phyloP scores from a whole-genome alignment of 441 rosid species.

The Aquilaria agallochum region DNA sequence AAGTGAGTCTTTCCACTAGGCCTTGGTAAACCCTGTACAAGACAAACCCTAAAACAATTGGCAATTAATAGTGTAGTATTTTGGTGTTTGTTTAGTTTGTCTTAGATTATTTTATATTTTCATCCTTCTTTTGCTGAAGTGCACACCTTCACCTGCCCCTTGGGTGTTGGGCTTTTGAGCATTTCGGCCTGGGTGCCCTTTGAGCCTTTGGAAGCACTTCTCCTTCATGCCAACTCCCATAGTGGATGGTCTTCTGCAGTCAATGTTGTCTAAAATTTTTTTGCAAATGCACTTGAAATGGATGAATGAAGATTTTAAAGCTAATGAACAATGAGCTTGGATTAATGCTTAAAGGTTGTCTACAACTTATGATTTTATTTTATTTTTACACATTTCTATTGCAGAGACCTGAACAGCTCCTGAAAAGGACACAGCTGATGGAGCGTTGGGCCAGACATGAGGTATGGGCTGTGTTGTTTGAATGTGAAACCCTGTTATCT shows the following conservation, averaged over 20 bases:
- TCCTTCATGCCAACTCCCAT: background rate
- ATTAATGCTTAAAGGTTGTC: constrained; percentile 8
- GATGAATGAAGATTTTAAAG: constrained; percentile 2
- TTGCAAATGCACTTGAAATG: background rate
- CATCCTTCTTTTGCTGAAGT: too few relatives aligned
- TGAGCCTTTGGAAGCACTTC: too few relatives aligned
- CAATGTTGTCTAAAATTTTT: too few relatives aligned
- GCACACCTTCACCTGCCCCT: too few relatives aligned
- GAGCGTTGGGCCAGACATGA: constrained; percentile 99
- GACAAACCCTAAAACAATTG: background rate
- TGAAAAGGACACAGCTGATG: constrained; percentile 95
- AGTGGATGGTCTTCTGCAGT: background rate
- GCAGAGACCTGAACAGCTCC: constrained; percentile 98
- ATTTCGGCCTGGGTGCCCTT: too few relatives aligned
- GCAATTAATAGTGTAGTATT: background rate
- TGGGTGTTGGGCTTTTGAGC: too few relatives aligned
- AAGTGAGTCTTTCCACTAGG: too few relatives aligned
- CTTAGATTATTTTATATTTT: too few relatives aligned
- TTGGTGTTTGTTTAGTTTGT: too few relatives aligned
- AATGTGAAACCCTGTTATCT: too few relatives aligned
- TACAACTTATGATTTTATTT: constrained; percentile 5
- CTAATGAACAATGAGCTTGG: constrained; percentile 6
- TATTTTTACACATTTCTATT: constrained; percentile 12
- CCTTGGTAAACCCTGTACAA: background rate
- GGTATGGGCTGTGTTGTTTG: constrained; percentile 39